Evolutionary conservation across 768 basidiomycete species (phyloP).

Genomic region (Pleurotus salmoneostramineus): DNA sequence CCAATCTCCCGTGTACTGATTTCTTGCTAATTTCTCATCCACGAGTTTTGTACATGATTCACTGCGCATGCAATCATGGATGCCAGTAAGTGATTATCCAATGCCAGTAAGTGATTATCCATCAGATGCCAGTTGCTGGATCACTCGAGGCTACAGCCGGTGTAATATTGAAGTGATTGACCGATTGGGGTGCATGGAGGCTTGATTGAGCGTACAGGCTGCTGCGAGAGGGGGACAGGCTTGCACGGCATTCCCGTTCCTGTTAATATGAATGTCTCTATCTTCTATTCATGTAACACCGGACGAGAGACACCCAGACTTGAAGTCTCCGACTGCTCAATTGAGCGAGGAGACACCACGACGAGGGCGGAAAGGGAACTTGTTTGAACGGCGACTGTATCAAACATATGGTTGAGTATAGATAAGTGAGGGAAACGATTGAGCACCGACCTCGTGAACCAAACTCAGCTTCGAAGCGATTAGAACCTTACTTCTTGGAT

Average conservation of each 20-base stretch:
- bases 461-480: neutral
- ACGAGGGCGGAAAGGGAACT: neutral
- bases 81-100: neutral
- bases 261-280: neutral
- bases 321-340: neutral
- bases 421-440: neutral
- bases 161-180: neutral
- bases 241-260: neutral
- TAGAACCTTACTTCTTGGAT: neutral
- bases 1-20: too few relatives aligned
- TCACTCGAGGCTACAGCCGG: neutral
- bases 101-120: neutral
- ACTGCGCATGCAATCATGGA: neutral
- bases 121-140: neutral
- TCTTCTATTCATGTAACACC: neutral
- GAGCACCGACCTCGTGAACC: neutral
- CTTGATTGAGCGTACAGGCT: neutral
- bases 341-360: neutral
- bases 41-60: neutral
- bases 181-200: neutral
- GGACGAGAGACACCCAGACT: neutral
- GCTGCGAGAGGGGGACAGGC: too few relatives aligned
- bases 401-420: neutral
- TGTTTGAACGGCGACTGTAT: constrained; percentile 2
- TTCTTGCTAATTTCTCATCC: too few relatives aligned